Evolutionary conservation across 805 yeast species (phyloP), one percentile per base, ranked within the genome.

Genomic region (Candida maltosa): DNA sequence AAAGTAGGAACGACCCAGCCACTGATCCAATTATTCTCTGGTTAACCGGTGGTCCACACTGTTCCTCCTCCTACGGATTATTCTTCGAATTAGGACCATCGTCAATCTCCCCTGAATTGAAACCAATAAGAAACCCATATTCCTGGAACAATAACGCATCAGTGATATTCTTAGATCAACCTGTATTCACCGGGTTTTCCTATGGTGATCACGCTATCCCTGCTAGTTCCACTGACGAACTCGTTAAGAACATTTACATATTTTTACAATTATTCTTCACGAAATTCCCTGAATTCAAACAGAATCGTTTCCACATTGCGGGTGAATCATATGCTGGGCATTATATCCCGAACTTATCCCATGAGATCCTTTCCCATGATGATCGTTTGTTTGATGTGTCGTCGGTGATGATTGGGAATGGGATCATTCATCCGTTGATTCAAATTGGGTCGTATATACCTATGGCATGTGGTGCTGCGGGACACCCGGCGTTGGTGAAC

Each of bases 381-480:
- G 62, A 56, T 39, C 59, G 64, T 41, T 47, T 57, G 1, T 59
- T 61, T 46, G 75, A 84, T 49, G 65, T 87, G 46, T 62, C 81
- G 7, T 85, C 95, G 3, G 77, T 88, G n/a, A 53, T 89, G 56
- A 86, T 89, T 47, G 97, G 97, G 37, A 89, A 89, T 57, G 97
- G 97, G 34, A 74, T 87, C 46, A 84, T 94, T 15, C 93, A 87
- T 56, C 81, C 93, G 1, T 62, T 80, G 34, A 69, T 73, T 27
- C 96, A 87, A 66, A 76, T 79, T 49, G 70, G 72, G 33, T 76
- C 76, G 56, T 86, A 85, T 54, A 76, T 80, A 54, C 89, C 89
- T 39, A 87, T 89, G 96, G 89, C 91, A 5, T 89, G 97, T 60
- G 89, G 62, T 18, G 59, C 60, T 42, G 68, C 65, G 29, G 68